Base-by-base conservation (phyloP, 177 flowering plant genomes). In the Vitis hybrid region DNA sequence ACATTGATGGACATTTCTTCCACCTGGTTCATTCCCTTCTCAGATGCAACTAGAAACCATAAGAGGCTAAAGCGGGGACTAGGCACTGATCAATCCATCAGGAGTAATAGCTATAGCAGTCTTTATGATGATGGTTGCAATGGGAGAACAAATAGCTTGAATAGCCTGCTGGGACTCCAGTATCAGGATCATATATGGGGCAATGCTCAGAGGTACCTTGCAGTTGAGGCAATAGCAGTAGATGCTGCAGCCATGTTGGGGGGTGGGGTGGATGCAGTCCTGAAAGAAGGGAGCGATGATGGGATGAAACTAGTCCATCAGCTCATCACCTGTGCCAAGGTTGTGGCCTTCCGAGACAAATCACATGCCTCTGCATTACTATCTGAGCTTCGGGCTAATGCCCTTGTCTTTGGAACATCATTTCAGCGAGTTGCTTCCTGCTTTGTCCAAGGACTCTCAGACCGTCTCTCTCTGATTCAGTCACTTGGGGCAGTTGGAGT, bases 381-480 rank as follows among this genome's bases (percentile, higher is more conserved):
- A 15, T 81, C 88, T 0, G 88, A 90, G 72, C 90, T 90, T 10
- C 75, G 85, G 11, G 73, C 83, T 12, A 75, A 78, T 60, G 94
- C 94, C 3, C 66, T 86, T 69, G 89, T 88, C n/a, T 84, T 88
- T 51, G 92, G 92, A 45, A 76, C 94, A 8, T 80, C 95, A 0
- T 90, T 90, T 66, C 95, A 90, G 73, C 83, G 92, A 0, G 95
- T 90, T 0, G 92, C 92, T 26, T 88, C 92, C 10, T 90, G 95
- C 71, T 90, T 90, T 60, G 91, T 87, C n/a, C 88, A 88, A 67
- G 95, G 95, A 29, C 84, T 90, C 0, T 71, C 92, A 0, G 87
- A 85, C 52, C 74, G 91, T 13, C 81, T 90, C n/a, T 73, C 83
- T 0, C 70, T 76, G 65, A 80, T 90, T 57, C 87, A 86, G 57